Base-by-base conservation (phyloP, 768 basidiomycete genomes). In the Mycena filopes region DNA sequence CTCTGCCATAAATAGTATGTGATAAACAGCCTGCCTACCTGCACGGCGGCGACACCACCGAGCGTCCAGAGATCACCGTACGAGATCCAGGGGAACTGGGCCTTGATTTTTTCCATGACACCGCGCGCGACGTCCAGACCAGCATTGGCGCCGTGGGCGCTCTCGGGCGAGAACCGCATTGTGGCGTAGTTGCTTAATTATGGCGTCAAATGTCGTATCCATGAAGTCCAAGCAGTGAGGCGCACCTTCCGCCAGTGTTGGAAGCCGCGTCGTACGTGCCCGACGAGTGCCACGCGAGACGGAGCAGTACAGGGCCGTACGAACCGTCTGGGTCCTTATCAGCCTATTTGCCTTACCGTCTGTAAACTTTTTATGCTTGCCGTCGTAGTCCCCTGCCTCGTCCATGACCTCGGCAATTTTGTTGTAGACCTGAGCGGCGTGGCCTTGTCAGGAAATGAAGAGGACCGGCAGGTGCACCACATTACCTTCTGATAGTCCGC, bases 51-150 rank as follows among this genome's bases (percentile, higher is more conserved):
- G 61, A 98, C 96, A 74, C 97, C 97, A 57, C 82, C 97, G 41
- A 99, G 90, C 26, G 97, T 99, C 96, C 96, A 98, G 60, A 98
- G 83, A 76, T 98, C 96, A 68, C 96, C 96, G 76, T 98, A 99
- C 62, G 87, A 92, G 70, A 99, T 98, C 95, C 96, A 96, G 0
- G 89, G 85, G 82, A 92, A 94, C 71, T 97, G 87, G 56, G 88
- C 73, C 82, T 99, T 96, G 74, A 98, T 77, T 60, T 91, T 85
- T 74, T 98, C 93, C 87, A 98, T 90, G 63, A 93, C 77, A 7
- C 77, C 83, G 61, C 97, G 93, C 42, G 95, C 96, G 58, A 95
- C 75, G 65, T 91, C 78, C 58, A 97, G 83, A 28, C 95, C 95
- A 28, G 87, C 87, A 78, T 97, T 97, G 53, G 94, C 95, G 38